A percentile compares a stretch with the other conserved stretches of the same genome.
phyloP scores from a whole-genome alignment of 139 green algal genomes.

The Picochlorum sp. region DNA sequence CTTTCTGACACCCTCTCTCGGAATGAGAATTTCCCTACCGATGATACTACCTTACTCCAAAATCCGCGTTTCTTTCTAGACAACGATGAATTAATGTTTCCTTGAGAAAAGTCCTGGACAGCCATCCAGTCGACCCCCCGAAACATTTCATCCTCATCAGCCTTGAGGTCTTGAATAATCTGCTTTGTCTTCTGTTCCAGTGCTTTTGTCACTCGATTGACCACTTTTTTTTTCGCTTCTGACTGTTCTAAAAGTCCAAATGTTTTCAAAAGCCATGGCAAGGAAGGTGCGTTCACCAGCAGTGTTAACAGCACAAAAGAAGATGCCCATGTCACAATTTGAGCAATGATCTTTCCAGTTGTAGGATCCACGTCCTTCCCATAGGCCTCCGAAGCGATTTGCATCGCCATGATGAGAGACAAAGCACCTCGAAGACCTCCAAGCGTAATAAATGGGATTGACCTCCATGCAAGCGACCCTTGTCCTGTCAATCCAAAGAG shows the following conservation, averaged over 20 bases:
- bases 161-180: not conserved
- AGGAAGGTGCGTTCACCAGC: slow-evolving; percentile 60
- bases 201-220: not conserved
- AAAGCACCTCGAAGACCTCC: slow-evolving; percentile 63
- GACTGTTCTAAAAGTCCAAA: not conserved
- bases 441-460: slow-evolving; percentile 53
- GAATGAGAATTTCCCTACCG: too few species aligned
- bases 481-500: slow-evolving; percentile 14
- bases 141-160: slow-evolving; percentile 1
- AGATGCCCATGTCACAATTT: slow-evolving; percentile 61
- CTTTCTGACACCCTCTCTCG: too few species aligned
- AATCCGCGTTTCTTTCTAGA: not conserved
- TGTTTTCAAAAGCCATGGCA: slow-evolving; percentile 1
- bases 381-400: slow-evolving; percentile 53
- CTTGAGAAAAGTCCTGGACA: not conserved
- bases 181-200: not conserved
- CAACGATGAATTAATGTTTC: not conserved
- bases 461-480: slow-evolving; percentile 29
- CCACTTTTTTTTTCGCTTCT: not conserved
- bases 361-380: not conserved
- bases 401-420: slow-evolving; percentile 56
- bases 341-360: slow-evolving; percentile 20
- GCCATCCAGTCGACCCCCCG: not conserved
- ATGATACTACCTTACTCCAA: not conserved
- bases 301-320: slow-evolving; percentile 77